These are phyloP conservation scores for Fusarium pseudograminearum DNA, from an alignment of 2,329 filamentous ascomycete genomes.

Conservation along the genomic window DNA sequence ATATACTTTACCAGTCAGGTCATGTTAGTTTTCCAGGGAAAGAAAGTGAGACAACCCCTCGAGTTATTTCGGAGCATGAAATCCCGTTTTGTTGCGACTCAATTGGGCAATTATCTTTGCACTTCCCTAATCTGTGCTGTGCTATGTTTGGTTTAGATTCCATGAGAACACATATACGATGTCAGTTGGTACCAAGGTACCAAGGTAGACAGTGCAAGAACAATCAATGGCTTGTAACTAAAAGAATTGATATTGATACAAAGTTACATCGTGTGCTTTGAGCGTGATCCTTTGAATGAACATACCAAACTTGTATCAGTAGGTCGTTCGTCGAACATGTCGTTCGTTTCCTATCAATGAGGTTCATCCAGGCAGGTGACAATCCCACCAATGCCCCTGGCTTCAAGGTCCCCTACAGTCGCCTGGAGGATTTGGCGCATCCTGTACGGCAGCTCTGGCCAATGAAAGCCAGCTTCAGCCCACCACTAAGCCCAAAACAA, in stretches of 20 bases:
- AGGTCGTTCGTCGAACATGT: not conserved
- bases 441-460: slow-evolving; percentile 27
- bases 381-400: slow-evolving; percentile 18
- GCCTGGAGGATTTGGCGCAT: slow-evolving; percentile 38
- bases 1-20: slow-evolving; percentile 5
- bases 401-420: slow-evolving; percentile 31
- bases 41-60: not conserved
- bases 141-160: slow-evolving; percentile 1
- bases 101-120: slow-evolving; percentile 34
- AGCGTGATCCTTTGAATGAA: not conserved
- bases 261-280: not conserved
- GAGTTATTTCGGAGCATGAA: slow-evolving; percentile 31
- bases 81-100: slow-evolving; percentile 33
- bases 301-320: slow-evolving; percentile 7
- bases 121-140: slow-evolving; percentile 19
- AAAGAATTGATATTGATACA: not conserved
- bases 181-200: not conserved
- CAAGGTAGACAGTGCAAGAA: not conserved
- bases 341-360: slow-evolving; percentile 3
- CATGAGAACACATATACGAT: not conserved
- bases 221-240: not conserved
- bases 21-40: slow-evolving; percentile 7
- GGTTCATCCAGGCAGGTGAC: slow-evolving; percentile 9
- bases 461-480: slow-evolving; percentile 2
- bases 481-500: slow-evolving; percentile 2